phyloP scores from a whole-genome alignment of 73 alveolate genomes.

The Stentor coeruleus region DNA sequence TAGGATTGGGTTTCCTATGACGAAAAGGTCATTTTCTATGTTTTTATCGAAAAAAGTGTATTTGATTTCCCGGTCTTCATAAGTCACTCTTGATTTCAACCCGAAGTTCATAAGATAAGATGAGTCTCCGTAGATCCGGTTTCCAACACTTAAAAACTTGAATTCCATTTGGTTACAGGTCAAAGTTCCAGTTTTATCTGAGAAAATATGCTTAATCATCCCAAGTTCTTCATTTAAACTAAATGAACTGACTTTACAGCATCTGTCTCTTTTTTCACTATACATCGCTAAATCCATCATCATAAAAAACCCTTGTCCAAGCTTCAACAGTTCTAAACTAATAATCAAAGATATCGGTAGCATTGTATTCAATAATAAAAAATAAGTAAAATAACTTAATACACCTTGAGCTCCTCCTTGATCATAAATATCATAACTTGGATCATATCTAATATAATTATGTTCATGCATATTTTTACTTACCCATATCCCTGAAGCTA shows the following conservation, averaged over 20 bases:
- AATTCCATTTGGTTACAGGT: conserved; percentile 15
- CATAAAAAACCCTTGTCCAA: conserved; percentile 76
- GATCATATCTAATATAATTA: conserved; percentile 8
- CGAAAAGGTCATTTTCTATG: conserved; percentile 67
- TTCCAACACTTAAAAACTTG: not conserved
- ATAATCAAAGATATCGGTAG: conserved; percentile 93
- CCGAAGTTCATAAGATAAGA: not conserved
- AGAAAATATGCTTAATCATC: conserved; percentile 36
- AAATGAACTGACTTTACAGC: conserved; percentile 46
- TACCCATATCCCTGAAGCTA: conserved; percentile 1
- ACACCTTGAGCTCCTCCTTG: conserved; percentile 51
- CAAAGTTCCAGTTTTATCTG: conserved; percentile 30
- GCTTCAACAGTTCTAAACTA: conserved; percentile 89
- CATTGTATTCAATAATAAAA: conserved; percentile 89
- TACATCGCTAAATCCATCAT: conserved; percentile 71
- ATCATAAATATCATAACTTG: too few species aligned
- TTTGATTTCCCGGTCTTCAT: not conserved
- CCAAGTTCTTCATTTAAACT: conserved; percentile 55
- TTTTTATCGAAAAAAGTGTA: conserved; percentile 53
- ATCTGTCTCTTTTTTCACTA: conserved; percentile 64
- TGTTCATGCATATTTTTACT: conserved; percentile 36
- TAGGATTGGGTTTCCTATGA: conserved; percentile 69
- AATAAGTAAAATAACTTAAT: conserved; percentile 87
- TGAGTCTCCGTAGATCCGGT: not conserved
- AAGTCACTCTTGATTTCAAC: not conserved